Base-by-base conservation (phyloP, 352 stramenopile genomes). In the Plasmopara muralis region DNA sequence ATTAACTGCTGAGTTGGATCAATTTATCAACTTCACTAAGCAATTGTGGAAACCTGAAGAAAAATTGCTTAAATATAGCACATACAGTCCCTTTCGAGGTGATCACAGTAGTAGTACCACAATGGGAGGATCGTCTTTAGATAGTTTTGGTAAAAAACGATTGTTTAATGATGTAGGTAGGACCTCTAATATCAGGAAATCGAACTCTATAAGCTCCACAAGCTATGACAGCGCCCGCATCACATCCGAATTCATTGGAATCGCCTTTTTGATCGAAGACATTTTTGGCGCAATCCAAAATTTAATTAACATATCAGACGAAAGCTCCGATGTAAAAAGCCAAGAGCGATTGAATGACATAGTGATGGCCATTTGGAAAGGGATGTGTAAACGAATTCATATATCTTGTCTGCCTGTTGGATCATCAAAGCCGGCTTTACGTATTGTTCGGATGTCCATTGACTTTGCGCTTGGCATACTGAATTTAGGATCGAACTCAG, bases 391-490 rank as follows among this genome's bases (percentile, higher is more conserved):
- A 8, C 77, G 77, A 7, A 60, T 85, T 29, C 39, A 69, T 7
- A 43, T 44, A 13, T 28, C 9, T 25, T 50, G 38, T 4, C 52
- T 15, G n/a, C 45, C 31, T 15, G 15, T 50, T 39, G 25, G 45
- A 33, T 47, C 33, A 5, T 50, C 68, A 34, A 75, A 72, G 18
- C 62, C 85, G 45, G 50, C 50, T 10, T 56, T 75, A 28, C 77
- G 74, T 14, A 58, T 85, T 2, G 37, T 74, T 15, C 61, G 74
- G 0, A 53, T 85, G 28, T 70, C 55, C 31, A 68, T 85, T 31
- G 70, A 85, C 43, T 85, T 85, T 58, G 61, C 68, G 9, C 72
- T 85, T 41, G 77, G 68, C 25, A 57, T 76, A 44, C 40, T 54
- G 39, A 55, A 53, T 28, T 43, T 53, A 29, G 47, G 39, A 5